phyloP scores from a whole-genome alignment of 2,329 filamentous ascomycete species.

The Aspergillus quadricinctus region DNA sequence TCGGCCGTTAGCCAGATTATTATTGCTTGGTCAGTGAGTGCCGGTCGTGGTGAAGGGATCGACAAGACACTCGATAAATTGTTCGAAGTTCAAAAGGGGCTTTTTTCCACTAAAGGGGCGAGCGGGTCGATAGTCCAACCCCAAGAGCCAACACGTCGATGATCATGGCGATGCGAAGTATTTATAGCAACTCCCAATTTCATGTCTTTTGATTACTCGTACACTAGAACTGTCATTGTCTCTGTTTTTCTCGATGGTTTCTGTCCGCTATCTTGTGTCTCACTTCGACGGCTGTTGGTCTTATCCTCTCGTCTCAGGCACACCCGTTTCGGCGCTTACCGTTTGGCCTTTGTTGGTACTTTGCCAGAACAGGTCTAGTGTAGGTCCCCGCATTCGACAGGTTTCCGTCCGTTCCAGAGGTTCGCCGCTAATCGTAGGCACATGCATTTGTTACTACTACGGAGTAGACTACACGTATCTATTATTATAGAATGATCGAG shows the following conservation, averaged over 20 bases:
- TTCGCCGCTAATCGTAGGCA: background rate
- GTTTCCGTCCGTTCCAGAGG: background rate
- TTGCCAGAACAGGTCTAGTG: constrained; percentile 22
- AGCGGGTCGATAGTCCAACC: constrained; percentile 18
- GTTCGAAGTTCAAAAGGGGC: constrained; percentile 19
- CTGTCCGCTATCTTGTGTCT: background rate
- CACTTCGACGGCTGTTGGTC: background rate
- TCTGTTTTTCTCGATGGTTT: background rate
- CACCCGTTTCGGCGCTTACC: background rate
- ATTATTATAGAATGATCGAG: background rate
- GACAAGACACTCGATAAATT: constrained; percentile 13
- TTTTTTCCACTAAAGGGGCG: constrained; percentile 23
- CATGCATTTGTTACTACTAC: constrained; percentile 2
- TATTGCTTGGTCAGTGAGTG: constrained; percentile 1
- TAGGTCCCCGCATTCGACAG: constrained; percentile 14
- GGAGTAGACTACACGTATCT: background rate
- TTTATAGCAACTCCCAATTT: constrained; percentile 1
- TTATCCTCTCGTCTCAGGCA: background rate
- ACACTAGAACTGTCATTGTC: background rate
- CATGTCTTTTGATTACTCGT: background rate
- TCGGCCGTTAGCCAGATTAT: constrained; percentile 5
- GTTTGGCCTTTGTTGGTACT: constrained; percentile 4
- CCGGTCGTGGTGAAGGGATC: constrained; percentile 16
- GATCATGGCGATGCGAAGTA: background rate
- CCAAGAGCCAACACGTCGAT: constrained; percentile 6